Percentiles rank a stretch among this genome's conserved stretches.
These are phyloP conservation scores for Spiraea crenata DNA, from an alignment of 331 rosid species.

Conservation along the genomic window DNA sequence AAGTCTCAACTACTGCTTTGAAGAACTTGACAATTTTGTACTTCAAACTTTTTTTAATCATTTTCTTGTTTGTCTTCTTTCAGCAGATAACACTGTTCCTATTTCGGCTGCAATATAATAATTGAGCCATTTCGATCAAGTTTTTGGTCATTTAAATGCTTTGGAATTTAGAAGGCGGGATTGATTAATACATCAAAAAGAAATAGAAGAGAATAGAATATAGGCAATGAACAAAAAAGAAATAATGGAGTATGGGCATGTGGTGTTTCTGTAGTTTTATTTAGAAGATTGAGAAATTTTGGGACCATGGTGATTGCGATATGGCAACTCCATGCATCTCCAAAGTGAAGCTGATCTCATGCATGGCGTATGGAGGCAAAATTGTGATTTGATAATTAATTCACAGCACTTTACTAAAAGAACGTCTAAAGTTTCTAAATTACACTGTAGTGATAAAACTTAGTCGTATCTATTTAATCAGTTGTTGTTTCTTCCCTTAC, in stretches of 20 bases:
- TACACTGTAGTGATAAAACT: no score
- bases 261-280: neutral
- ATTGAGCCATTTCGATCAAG: neutral
- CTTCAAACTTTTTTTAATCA: neutral
- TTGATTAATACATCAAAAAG: no score
- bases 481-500: no score
- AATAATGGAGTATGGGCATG: neutral
- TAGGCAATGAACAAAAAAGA: neutral
- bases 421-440: no score
- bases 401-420: no score
- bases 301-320: constrained; percentile 3
- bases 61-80: neutral
- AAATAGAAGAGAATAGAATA: neutral
- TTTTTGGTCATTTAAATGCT: constrained; percentile 14
- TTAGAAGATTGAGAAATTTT: neutral
- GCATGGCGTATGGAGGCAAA: constrained; percentile 11
- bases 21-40: neutral
- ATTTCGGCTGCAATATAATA: constrained; percentile 14
- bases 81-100: constrained; percentile 18
- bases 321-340: constrained; percentile 6
- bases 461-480: no score
- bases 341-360: constrained; percentile 10
- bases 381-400: neutral
- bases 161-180: neutral
- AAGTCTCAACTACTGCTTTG: neutral